Evolutionary conservation across 129 eudicot species (phyloP), one percentile per base, ranked within the genome.

Genomic region (Rutidosis leptorrhynchoides): DNA sequence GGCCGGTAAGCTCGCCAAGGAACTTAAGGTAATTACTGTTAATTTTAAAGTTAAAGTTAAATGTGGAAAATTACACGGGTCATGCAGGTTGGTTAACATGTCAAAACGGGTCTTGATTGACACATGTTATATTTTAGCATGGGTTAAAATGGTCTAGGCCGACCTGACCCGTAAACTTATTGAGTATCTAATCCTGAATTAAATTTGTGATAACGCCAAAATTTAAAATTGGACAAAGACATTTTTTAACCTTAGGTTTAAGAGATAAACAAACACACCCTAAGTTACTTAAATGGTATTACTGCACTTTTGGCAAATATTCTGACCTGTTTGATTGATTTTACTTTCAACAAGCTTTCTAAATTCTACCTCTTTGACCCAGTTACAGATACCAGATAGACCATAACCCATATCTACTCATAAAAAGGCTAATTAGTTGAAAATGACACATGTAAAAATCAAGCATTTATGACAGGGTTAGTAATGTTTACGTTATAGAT

Each of bases 1-100:
- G 75, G 84, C 87, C 21, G 97, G 97, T 58, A 90, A 81, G 74
- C 85, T 90, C 22, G 87, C 81, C 56, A 40, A 69, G 21, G 79
- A 71, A 42, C 82, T 90, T 48, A 74, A 87, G 85, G 95, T 87
- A 58, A 43, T 24, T 26, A 20, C 8, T 16, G 53, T 45, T 58
- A 62, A 71, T 4, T n/a, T 7, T 23, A 32, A 62, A 14, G 29
- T 46, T 46, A 49, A 19, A 21, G 45, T 5, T 53, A 19, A 19
- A 58, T 2, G 22, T 27, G 43, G 40, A 15, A 26, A 58, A 15
- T 4, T 58, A 19, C 22, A 32, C n/a, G 1, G 14, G 10, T 25
- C 6, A 17, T 20, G 10, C 30, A 11, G 21, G 26, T 2, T 28
- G 35, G 32, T 52, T 68, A 32, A 24, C 51, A 21, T 20, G 72